These are phyloP conservation scores for Hyparrhenia diplandra DNA, from an alignment of 176 grass and related monocot genomes.

Conservation along the genomic window DNA sequence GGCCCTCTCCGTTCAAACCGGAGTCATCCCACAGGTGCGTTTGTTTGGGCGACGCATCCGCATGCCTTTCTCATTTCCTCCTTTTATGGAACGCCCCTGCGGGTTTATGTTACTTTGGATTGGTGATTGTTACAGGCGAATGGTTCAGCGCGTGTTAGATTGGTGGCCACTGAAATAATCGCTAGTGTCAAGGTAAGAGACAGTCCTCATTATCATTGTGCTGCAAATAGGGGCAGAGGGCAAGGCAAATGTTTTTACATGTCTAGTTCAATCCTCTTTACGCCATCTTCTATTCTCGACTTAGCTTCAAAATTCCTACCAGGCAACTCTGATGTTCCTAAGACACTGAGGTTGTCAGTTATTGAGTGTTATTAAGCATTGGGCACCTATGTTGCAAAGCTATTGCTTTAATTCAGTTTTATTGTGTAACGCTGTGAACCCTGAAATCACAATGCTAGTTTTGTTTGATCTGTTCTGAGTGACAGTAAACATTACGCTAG, in stretches of 20 bases:
- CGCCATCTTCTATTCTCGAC: background rate
- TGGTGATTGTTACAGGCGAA: slow-evolving; percentile 51
- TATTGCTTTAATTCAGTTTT: background rate
- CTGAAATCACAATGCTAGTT: background rate
- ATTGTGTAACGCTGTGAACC: background rate
- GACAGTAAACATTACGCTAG: background rate
- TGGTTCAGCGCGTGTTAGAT: slow-evolving; percentile 68
- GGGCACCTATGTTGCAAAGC: background rate
- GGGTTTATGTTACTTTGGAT: background rate
- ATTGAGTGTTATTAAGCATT: background rate
- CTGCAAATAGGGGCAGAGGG: background rate
- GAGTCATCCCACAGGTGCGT: slow-evolving; percentile 92
- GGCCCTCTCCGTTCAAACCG: slow-evolving; percentile 59
- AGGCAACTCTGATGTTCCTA: background rate
- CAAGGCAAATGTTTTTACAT: background rate
- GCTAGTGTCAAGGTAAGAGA: slow-evolving; percentile 76
- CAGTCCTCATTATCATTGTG: background rate
- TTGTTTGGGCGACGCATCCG: background rate
- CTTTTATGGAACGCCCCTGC: background rate
- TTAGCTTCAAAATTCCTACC: background rate
- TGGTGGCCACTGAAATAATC: slow-evolving; percentile 79
- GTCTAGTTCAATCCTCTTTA: background rate
- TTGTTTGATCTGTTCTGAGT: background rate
- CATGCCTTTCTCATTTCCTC: background rate
- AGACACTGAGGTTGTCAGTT: background rate